phyloP scores from a whole-genome alignment of 2,329 filamentous ascomycete species.

The Aspergillus amoenus region DNA sequence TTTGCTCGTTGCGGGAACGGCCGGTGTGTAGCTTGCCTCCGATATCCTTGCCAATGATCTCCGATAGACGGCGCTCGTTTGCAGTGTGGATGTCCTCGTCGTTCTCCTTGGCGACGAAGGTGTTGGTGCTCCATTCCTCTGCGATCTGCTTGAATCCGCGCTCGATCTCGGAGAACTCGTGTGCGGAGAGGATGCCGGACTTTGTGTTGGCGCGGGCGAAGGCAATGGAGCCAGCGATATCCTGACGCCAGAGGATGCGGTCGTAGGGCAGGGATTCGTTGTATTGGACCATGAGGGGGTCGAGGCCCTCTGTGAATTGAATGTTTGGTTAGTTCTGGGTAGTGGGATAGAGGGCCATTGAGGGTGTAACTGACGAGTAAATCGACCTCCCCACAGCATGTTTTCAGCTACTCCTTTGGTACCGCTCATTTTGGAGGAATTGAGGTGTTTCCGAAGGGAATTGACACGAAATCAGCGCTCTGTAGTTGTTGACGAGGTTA shows the following conservation, averaged over 20 bases:
- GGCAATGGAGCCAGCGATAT: slow-evolving; percentile 77
- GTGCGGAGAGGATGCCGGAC: slow-evolving; percentile 67
- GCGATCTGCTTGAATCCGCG: slow-evolving; percentile 62
- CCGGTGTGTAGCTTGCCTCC: slow-evolving; percentile 88
- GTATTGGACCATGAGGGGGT: slow-evolving; percentile 83
- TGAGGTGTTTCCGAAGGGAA: neutral
- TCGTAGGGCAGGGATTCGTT: slow-evolving; percentile 81
- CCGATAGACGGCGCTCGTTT: slow-evolving; percentile 71
- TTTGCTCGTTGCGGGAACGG: slow-evolving; percentile 85
- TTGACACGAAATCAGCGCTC: slow-evolving; percentile 3
- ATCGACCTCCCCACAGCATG: slow-evolving; percentile 63
- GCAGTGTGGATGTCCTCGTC: slow-evolving; percentile 67
- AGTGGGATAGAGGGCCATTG: slow-evolving; percentile 10
- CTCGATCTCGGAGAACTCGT: slow-evolving; percentile 75
- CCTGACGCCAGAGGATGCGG: slow-evolving; percentile 72
- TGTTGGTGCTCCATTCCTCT: slow-evolving; percentile 43
- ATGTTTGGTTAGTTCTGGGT: slow-evolving; percentile 19
- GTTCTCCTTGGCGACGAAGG: slow-evolving; percentile 39
- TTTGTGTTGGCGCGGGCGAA: slow-evolving; percentile 79
- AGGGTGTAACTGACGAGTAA: slow-evolving; percentile 50
- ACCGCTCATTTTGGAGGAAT: slow-evolving; percentile 33
- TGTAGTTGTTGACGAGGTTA: neutral
- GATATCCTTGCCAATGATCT: slow-evolving; percentile 81
- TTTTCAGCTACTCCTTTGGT: slow-evolving; percentile 43
- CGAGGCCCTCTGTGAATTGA: slow-evolving; percentile 64